Evolutionary conservation across 495 filamentous ascomycete species (phyloP).

Genomic region (Lasiosphaeriaceae sp.): DNA sequence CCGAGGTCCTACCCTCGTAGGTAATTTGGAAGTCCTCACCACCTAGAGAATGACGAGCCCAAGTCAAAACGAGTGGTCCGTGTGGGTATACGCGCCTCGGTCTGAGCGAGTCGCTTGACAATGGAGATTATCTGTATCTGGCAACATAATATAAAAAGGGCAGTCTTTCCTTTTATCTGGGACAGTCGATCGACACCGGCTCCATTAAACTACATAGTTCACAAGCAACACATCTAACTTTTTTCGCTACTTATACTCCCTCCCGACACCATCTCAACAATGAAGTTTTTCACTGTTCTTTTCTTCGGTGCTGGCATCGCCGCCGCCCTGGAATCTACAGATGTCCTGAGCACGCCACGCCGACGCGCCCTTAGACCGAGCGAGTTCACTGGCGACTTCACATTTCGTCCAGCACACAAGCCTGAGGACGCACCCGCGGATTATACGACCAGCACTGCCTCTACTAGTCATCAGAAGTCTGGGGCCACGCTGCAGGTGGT

Average conservation of each 20-base stretch:
- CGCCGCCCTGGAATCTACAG: constrained; percentile 19
- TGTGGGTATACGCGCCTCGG: background rate
- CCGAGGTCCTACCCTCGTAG: constrained; percentile 13
- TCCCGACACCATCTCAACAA: constrained; percentile 14
- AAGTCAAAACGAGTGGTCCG: constrained; percentile 1
- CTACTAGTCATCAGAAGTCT: constrained; percentile 20
- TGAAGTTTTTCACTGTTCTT: constrained; percentile 33
- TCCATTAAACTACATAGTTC: background rate
- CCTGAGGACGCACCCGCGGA: constrained; percentile 18
- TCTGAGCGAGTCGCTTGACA: constrained; percentile 10
- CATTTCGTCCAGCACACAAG: constrained; percentile 8
- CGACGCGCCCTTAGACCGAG: constrained; percentile 7
- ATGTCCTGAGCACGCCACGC: constrained; percentile 1
- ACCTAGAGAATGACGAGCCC: background rate
- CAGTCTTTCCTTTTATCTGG: background rate
- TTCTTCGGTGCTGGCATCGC: constrained; percentile 26
- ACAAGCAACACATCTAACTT: background rate
- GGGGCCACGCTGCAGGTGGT: constrained; percentile 23
- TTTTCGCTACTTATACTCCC: too few species aligned
- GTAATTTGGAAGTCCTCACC: constrained; percentile 15
- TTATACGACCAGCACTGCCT: constrained; percentile 20
- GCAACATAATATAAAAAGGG: constrained; percentile 17
- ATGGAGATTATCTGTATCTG: background rate
- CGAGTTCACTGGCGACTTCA: constrained; percentile 11
- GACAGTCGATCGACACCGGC: constrained; percentile 4